Base-by-base conservation (phyloP, 192 early-diverging fungal species). In the Coemansia erecta region DNA sequence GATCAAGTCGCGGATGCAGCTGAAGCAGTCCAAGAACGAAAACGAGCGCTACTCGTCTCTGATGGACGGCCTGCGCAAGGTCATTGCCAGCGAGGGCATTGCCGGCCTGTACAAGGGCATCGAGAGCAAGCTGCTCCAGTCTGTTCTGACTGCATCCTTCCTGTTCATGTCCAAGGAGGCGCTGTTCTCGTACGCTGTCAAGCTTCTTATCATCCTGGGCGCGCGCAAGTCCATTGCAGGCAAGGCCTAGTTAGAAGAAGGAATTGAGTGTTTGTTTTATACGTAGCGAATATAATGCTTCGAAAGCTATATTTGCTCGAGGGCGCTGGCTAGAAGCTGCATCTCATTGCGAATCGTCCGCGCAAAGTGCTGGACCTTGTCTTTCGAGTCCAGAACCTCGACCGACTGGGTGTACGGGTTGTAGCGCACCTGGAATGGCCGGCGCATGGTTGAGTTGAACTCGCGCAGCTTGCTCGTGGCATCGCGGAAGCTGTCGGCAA, bases 1-100 rank as follows among this genome's bases (percentile, higher is more conserved):
- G 60, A 84, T 98, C 59, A 99, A 99, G 82, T 90, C 90, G 35
- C 90, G 97, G 39, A 99, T 99, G 97, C 97, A 99, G 73, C 81
- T 97, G 58, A 89, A 90, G 72, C 90, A 96, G 72, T 83, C 86
- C 53, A 85, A 84, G 68, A 89, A 91, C 61, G 86, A 85, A 45
- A 81, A 72, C 64, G 77, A 81, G 62, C 82, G 88, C 39, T 97
- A 99, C 80, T 77, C 65, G 47, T 92, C 87, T 21, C 85, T 94
- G 49, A 53, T 87, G 53, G 94, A 98, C 78, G 95, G 90, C 11
- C 83, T 99, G 73, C 83, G 79, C 58, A 97, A 95, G 86, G 97
- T 99, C 75, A 81, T 95, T 74, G 82, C 84, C 49, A 64, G 79
- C 33, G 97, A 99, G 84, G 96, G 97, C 50, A 63, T 94, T 73